These are phyloP conservation scores for Austroboletus eburneus DNA, from an alignment of 768 basidiomycete species.

Conservation along the genomic window DNA sequence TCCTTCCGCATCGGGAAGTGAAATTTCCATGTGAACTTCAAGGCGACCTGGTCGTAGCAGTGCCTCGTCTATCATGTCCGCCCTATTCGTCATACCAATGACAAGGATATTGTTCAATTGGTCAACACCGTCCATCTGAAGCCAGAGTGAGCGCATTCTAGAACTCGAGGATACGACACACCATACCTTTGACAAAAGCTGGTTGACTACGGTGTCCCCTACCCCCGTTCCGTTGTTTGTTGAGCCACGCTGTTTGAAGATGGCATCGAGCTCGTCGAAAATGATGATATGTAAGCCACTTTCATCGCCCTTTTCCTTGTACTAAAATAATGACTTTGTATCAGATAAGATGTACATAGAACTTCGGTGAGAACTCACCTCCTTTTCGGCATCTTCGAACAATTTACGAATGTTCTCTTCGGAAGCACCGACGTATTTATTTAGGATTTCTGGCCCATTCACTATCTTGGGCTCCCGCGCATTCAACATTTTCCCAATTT, in stretches of 20 bases:
- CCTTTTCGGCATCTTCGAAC: constrained; percentile 97
- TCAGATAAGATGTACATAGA: background rate
- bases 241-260: constrained; percentile 97
- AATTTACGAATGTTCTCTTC: constrained; percentile 98
- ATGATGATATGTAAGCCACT: constrained; percentile 99
- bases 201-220: constrained; percentile 98
- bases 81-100: constrained; percentile 98
- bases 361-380: constrained; percentile 43
- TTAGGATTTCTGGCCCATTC: constrained; percentile 96
- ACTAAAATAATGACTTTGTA: constrained; percentile 43
- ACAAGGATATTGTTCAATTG: constrained; percentile 98
- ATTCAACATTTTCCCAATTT: constrained; percentile 99
- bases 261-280: constrained; percentile 97
- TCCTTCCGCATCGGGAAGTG: constrained; percentile 90
- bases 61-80: constrained; percentile 99
- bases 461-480: constrained; percentile 97
- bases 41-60: constrained; percentile 95
- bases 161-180: background rate
- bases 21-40: constrained; percentile 99
- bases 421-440: constrained; percentile 94
- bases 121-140: constrained; percentile 98
- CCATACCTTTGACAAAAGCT: constrained; percentile 87
- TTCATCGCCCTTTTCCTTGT: constrained; percentile 96
- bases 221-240: constrained; percentile 91
- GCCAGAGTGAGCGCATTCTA: constrained; percentile 8